A percentile compares a stretch with the other conserved stretches of the same genome.
These are phyloP conservation scores for Globisporangium radiosum DNA, from an alignment of 352 stramenopile species.

Conservation along the genomic window DNA sequence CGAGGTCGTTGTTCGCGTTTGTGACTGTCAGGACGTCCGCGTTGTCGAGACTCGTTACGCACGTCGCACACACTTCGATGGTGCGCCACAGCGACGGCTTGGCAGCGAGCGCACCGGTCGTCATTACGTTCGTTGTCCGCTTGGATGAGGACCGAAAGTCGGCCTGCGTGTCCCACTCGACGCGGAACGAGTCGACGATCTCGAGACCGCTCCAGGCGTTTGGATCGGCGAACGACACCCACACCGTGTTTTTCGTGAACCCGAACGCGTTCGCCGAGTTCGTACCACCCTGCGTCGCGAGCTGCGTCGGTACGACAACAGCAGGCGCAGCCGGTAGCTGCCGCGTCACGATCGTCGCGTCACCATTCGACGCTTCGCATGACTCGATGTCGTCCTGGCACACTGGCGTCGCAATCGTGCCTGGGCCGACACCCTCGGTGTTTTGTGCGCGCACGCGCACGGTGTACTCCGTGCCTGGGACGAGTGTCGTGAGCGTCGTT, in stretches of 20 bases:
- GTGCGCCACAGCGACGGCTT: constrained; percentile 39
- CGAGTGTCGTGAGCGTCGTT: constrained; percentile 24
- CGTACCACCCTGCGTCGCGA: constrained; percentile 18
- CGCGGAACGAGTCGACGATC: constrained; percentile 75
- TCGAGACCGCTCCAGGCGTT: constrained; percentile 73
- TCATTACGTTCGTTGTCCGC: constrained; percentile 26
- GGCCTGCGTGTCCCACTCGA: constrained; percentile 86
- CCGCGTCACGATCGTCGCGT: constrained; percentile 34
- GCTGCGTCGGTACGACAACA: constrained; percentile 41
- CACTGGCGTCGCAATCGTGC: constrained; percentile 65
- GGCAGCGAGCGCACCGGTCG: constrained; percentile 4
- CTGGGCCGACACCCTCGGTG: constrained; percentile 62
- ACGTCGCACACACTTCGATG: constrained; percentile 35
- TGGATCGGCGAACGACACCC: constrained; percentile 55
- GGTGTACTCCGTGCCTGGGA: constrained; percentile 58
- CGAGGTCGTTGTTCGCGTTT: constrained; percentile 22
- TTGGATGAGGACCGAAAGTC: constrained; percentile 50
- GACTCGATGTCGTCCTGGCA: constrained; percentile 83
- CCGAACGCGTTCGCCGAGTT: constrained; percentile 39
- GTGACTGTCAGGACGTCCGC: constrained; percentile 20
- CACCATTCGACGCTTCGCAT: constrained; percentile 35
- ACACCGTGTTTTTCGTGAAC: constrained; percentile 59
- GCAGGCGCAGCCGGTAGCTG: constrained; percentile 49
- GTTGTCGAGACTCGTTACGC: constrained; percentile 29
- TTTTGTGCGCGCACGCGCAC: constrained; percentile 84